Evolutionary conservation across 768 basidiomycete genomes (phyloP).

Genomic region (Suillus lakei): DNA sequence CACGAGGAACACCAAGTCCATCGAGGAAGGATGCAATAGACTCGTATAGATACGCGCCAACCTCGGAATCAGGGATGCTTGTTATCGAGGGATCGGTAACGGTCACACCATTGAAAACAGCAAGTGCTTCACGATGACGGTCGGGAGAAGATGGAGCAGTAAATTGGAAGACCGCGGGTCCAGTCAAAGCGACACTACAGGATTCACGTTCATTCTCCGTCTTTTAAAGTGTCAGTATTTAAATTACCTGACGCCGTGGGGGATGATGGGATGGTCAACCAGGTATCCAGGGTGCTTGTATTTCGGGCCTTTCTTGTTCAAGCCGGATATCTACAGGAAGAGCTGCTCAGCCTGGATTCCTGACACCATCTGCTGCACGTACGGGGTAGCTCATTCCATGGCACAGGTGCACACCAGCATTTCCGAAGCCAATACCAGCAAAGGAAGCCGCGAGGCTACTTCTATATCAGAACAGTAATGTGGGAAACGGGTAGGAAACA

Average conservation of each 20-base stretch:
- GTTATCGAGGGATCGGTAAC: conserved; percentile 71
- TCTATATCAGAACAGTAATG: not conserved
- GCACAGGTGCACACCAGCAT: conserved; percentile 90
- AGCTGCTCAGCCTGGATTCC: conserved; percentile 6
- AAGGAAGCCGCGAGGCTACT: conserved; percentile 87
- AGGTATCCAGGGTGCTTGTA: conserved; percentile 91
- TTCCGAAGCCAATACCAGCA: conserved; percentile 95
- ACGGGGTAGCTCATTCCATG: conserved; percentile 92
- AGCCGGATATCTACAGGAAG: conserved; percentile 73
- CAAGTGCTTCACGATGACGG: conserved; percentile 87
- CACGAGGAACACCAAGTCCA: conserved; percentile 82
- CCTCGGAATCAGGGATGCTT: conserved; percentile 75
- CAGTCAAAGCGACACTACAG: conserved; percentile 81
- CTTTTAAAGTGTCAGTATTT: not conserved
- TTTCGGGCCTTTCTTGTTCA: conserved; percentile 94
- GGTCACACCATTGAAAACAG: conserved; percentile 75
- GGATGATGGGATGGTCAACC: conserved; percentile 88
- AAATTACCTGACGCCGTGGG: conserved; percentile 81
- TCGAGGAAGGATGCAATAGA: conserved; percentile 90
- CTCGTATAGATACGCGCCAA: conserved; percentile 82
- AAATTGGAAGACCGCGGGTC: conserved; percentile 94
- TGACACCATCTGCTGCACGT: conserved; percentile 29
- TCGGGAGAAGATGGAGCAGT: conserved; percentile 93
- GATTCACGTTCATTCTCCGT: conserved; percentile 12
- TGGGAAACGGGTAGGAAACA: conserved; percentile 18